Base-by-base conservation (phyloP, 1,139 yeast genomes). In the Candida sp. region DNA sequence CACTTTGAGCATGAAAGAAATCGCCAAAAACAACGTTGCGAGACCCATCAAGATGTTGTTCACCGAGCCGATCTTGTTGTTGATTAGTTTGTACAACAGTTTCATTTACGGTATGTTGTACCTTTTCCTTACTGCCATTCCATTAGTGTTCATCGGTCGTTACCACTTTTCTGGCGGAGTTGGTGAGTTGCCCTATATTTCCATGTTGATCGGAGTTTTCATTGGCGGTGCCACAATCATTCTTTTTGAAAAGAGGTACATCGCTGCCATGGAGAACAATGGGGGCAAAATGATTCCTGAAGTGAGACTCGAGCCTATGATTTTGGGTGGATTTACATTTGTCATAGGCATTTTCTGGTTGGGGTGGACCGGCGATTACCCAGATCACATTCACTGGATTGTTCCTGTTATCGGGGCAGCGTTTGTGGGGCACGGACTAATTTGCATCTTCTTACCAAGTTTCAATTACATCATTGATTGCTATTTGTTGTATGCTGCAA, bases 81-180 rank as follows among this genome's bases (percentile, higher is more conserved):
- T 87, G 48, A 71, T 90, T 54, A 81, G 93, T 33, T 62, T 90
- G 43, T 91, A 90, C 75, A 88, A 87, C 63, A 87, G 96, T 2
- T 90, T 91, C 68, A 85, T 90, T 54, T 91, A 90, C 66, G 97
- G 96, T 57, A 85, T 91, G 67, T 71, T 90, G 51, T 91, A 91
- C 66, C 69, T 90, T 59, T 81, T 89, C 67, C 74, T 91, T 58
- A 88, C 90, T 44, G 96, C 96, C 2, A 83, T 88, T 59, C 97
- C 97, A 30, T 74, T 88, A 57, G 84, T 90, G 42, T 91, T 90
- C 65, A 74, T 70, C 11, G 77, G 73, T 7, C 85, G 85, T 48
- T 90, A 89, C 63, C 77, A 77, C 27, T 84, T 82, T 73, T 35
- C 42, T 9, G 53, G 54, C 12, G 88, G 89, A 58, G 83, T 80